Conservation (phyloP, 2,329 filamentous ascomycete genomes). For the Penicillium sp. region DNA sequence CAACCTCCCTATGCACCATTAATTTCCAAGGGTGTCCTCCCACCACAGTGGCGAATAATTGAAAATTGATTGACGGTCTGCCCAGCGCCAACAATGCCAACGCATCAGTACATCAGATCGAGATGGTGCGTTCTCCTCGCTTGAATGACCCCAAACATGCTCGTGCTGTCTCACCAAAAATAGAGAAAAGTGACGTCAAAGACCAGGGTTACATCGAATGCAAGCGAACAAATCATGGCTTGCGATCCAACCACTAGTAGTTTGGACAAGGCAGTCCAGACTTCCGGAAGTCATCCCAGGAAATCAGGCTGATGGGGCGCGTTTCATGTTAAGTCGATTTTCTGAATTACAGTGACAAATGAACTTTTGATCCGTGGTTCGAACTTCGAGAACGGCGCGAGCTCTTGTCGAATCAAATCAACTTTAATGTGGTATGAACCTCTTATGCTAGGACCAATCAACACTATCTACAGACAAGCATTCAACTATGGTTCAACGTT, state of each 20-base stretch:
- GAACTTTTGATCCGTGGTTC: neutral
- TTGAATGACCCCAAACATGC: neutral
- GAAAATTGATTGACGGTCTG: neutral
- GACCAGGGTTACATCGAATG: neutral
- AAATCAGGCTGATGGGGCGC: neutral
- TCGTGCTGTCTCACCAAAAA: neutral
- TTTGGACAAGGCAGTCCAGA: neutral
- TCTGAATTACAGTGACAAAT: neutral
- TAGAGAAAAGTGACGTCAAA: neutral
- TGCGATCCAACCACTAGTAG: neutral
- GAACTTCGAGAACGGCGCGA: neutral
- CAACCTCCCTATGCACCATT: neutral
- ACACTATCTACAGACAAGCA: neutral
- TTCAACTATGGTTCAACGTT: neutral
- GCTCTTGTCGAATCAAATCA: neutral
- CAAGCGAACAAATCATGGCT: constrained; percentile 11
- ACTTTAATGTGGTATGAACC: neutral
- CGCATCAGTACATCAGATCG: neutral
- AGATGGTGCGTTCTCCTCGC: neutral
- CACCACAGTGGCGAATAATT: too few relatives aligned
- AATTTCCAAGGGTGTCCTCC: too few relatives aligned
- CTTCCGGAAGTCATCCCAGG: neutral
- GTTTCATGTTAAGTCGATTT: constrained; percentile 1
- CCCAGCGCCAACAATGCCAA: neutral
- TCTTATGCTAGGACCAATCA: neutral